Percentiles rank a stretch among this genome's conserved stretches.
Conservation (phyloP, 306 rosid genomes). For the Vicia sativa region DNA sequence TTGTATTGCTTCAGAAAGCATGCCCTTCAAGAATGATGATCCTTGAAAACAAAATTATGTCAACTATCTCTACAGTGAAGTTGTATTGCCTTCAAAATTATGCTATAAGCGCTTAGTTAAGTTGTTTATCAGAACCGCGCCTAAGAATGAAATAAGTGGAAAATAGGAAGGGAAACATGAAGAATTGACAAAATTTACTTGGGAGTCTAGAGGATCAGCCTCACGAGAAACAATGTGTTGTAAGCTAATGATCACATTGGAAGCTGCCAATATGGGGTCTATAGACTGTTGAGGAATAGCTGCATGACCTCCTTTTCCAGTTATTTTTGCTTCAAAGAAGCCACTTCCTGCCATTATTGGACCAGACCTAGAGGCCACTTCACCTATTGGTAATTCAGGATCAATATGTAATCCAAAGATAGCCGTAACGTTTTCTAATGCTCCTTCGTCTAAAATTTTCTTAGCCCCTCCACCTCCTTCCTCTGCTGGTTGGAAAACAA, state of each 20-base stretch:
- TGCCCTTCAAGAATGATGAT: neutral
- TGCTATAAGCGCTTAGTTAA: no score
- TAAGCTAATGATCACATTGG: slow-evolving; percentile 80
- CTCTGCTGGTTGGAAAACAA: slow-evolving; percentile 95
- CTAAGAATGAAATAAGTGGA: no score
- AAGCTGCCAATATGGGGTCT: slow-evolving; percentile 86
- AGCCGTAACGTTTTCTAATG: slow-evolving; percentile 69
- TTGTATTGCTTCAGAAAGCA: neutral
- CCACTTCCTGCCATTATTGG: slow-evolving; percentile 70
- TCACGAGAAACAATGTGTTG: slow-evolving; percentile 86
- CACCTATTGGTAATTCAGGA: slow-evolving; percentile 55
- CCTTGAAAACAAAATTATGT: neutral
- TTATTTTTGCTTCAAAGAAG: slow-evolving; percentile 62
- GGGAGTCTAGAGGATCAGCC: slow-evolving; percentile 85
- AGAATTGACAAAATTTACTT: slow-evolving; percentile 40
- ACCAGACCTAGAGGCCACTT: slow-evolving; percentile 66
- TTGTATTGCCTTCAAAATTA: no score
- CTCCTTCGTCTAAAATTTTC: slow-evolving; percentile 62
- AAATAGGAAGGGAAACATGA: neutral
- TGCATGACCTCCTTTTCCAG: slow-evolving; percentile 72
- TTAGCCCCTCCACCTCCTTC: slow-evolving; percentile 86
- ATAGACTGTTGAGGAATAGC: slow-evolving; percentile 83
- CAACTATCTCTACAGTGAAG: neutral
- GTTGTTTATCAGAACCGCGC: no score
- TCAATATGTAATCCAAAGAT: slow-evolving; percentile 74